These are phyloP conservation scores for Allium sativum DNA, from an alignment of 106 monocot genomes.

Conservation along the genomic window DNA sequence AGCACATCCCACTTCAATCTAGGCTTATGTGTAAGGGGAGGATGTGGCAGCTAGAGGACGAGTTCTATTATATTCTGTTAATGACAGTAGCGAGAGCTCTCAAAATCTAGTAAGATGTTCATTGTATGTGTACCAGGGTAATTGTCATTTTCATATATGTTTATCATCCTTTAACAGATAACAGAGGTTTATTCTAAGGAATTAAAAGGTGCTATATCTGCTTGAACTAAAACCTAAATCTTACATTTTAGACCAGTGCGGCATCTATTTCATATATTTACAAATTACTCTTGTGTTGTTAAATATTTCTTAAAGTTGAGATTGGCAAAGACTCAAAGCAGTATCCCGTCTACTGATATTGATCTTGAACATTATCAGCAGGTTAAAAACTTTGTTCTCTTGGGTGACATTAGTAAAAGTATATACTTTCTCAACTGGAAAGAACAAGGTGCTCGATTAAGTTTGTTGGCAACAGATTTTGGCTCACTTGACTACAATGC, in stretches of 20 bases:
- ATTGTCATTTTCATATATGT: no score
- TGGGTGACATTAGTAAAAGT: conserved; percentile 96
- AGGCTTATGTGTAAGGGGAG: conserved; percentile 94
- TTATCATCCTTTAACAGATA: conserved; percentile 32
- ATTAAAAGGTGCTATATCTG: conserved; percentile 88
- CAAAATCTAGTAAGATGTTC: conserved; percentile 51
- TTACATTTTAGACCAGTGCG: no score
- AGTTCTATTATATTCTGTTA: conserved; percentile 68
- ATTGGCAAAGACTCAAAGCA: background rate
- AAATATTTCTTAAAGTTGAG: background rate
- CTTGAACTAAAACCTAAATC: conserved; percentile 4
- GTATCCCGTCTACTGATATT: conserved; percentile 7
- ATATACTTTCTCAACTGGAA: conserved; percentile 97
- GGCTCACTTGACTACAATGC: conserved; percentile 92
- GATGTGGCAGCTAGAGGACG: conserved; percentile 87
- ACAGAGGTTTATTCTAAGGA: conserved; percentile 92
- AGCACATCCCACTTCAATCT: no score
- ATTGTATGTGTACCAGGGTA: no score
- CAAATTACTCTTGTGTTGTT: background rate
- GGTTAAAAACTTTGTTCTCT: conserved; percentile 93
- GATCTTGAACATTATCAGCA: conserved; percentile 3
- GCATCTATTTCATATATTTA: background rate
- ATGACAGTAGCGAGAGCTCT: conserved; percentile 46
- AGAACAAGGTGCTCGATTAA: conserved; percentile 93
- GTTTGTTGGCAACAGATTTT: conserved; percentile 93